Base-by-base conservation (phyloP, 2,329 filamentous ascomycete species). In the Spiromastix sp. region DNA sequence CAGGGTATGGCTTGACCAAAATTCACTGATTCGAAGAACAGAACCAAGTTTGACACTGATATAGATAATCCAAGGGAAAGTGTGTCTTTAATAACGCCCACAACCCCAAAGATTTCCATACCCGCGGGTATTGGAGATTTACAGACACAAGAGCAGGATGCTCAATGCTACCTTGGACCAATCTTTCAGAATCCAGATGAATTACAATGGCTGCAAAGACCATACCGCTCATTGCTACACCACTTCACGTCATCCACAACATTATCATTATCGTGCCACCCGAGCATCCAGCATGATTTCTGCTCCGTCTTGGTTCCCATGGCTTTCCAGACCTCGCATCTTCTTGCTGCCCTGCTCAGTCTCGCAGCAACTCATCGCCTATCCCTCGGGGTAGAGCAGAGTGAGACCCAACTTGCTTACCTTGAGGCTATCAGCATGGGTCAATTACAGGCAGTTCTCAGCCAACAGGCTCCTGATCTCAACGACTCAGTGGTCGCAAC, bases 361-460 rank as follows among this genome's bases (percentile, higher is more conserved):
- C 38, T 49, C 5, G 45, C 47, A 15, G 44, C 45, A 17, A 44
- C 44, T 2, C 45, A 49, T 31, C 42, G 47, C n/a, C 32, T 39
- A 15, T 42, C 42, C 19, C 37, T 46, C 3, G 18, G 59, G 56
- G 15, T 68, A 71, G 39, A 59, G 60, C 29, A 74, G 32, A 40
- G 28, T 33, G 13, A 21, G 12, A 19, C 36, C 8, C 32, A 45
- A 24, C 30, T 45, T 19, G 38, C 39, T 18, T 32, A 22, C 15
- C 26, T 45, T 4, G 38, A 35, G 17, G 6, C 34, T 11, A 24
- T 37, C 5, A 43, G 41, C 16, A 15, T 45, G 10, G 37, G 26
- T 9, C 37, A 42, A 21, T 15, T 45, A 25, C 39, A 39, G 20
- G 21, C 27, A n/a, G 37, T 36, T 13, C 21, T 45, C 15, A 27